Evolutionary conservation across 805 yeast genomes (phyloP).

Genomic region (Candida chilensis): DNA sequence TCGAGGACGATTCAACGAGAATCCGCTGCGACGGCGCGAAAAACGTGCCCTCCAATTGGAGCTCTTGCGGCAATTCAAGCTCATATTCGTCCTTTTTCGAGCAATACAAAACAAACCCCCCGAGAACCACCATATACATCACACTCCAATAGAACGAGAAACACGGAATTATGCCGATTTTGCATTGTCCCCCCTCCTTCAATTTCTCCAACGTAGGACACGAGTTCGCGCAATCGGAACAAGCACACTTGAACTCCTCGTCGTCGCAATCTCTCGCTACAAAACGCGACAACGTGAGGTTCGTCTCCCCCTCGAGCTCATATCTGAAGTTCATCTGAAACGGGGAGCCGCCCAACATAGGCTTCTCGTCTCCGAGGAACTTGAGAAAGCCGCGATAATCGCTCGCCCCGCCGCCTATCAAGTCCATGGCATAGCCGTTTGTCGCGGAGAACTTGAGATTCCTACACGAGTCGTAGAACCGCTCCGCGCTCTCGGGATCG

Average conservation of each 20-base stretch:
- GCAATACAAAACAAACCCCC: no score
- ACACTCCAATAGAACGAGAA: conserved; percentile 55
- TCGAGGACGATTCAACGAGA: no score
- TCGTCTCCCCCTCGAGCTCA: conserved; percentile 11
- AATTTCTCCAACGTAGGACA: conserved; percentile 64
- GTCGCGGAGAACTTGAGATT: conserved; percentile 89
- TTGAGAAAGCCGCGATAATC: conserved; percentile 66
- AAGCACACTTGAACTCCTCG: conserved; percentile 65
- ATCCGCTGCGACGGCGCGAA: no score
- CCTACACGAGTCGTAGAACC: conserved; percentile 77
- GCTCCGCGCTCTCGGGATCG: conserved; percentile 47
- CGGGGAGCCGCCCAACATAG: conserved; percentile 90
- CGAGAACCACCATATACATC: conserved; percentile 28
- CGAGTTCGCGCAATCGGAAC: conserved; percentile 77
- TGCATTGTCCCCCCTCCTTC: conserved; percentile 31
- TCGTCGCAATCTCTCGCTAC: conserved; percentile 47
- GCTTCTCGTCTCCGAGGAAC: conserved; percentile 92
- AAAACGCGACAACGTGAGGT: conserved; percentile 6
- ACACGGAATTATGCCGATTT: conserved; percentile 59
- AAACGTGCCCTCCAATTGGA: no score
- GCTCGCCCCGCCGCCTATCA: conserved; percentile 95
- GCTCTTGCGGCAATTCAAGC: no score
- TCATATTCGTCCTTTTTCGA: no score
- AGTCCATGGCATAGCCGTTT: conserved; percentile 93
- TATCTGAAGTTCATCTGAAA: conserved; percentile 80